These are phyloP conservation scores for Symbiodinium pilosum DNA, from an alignment of 73 alveolate species.

Conservation along the genomic window DNA sequence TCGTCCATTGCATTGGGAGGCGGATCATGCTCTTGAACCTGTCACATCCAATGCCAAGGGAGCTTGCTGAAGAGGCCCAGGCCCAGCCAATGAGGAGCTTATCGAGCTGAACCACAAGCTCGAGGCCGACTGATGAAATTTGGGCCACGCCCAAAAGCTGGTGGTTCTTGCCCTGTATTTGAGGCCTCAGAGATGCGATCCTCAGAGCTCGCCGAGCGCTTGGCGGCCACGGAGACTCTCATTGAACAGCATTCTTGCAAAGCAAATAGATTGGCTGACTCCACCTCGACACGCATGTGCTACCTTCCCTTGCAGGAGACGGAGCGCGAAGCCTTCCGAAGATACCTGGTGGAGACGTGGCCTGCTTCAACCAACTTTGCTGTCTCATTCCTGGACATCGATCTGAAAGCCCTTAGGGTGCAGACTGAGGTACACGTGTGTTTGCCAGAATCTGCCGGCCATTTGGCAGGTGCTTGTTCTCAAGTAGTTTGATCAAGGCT, in stretches of 20 bases:
- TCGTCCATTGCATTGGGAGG: constrained; percentile 15
- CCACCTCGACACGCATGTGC: neutral
- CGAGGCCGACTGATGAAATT: neutral
- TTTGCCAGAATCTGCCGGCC: constrained; percentile 63
- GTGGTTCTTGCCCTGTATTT: too few relatives aligned
- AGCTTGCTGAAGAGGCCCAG: neutral
- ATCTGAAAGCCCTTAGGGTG: neutral
- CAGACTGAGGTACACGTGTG: constrained; percentile 39
- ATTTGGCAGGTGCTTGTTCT: constrained; percentile 76
- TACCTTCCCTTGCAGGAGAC: constrained; percentile 33
- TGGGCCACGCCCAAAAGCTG: neutral
- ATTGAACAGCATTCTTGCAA: too few relatives aligned
- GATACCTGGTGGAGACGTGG: constrained; percentile 38
- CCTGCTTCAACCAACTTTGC: neutral
- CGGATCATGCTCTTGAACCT: too few relatives aligned
- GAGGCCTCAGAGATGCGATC: constrained; percentile 71
- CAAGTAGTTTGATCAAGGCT: too few relatives aligned
- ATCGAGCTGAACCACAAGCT: constrained; percentile 57
- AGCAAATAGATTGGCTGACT: neutral
- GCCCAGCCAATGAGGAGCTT: constrained; percentile 57
- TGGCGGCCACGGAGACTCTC: constrained; percentile 35
- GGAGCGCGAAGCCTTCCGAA: constrained; percentile 47
- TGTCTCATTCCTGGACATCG: neutral
- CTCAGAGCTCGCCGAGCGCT: constrained; percentile 82
- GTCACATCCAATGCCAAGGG: too few relatives aligned